Percentiles rank a stretch among this genome's conserved stretches.
These are phyloP conservation scores for Plasmodium sp. DNA, from an alignment of 169 alveolate species.

Conservation along the genomic window DNA sequence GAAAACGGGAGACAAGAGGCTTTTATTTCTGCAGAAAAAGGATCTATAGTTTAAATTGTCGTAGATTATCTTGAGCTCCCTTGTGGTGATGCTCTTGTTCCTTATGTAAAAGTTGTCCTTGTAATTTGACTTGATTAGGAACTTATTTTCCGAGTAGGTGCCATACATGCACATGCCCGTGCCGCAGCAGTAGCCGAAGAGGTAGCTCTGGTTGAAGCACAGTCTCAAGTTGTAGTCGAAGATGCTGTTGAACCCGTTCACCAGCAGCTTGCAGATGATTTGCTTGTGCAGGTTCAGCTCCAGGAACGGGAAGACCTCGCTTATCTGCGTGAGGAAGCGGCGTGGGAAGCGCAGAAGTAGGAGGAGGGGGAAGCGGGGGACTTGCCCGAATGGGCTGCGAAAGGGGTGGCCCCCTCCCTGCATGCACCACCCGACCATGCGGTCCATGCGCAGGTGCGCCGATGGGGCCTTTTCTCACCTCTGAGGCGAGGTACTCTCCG, in stretches of 20 bases:
- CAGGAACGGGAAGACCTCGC: constrained; percentile 72
- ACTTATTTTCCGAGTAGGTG: constrained; percentile 48
- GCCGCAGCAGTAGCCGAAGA: constrained; percentile 63
- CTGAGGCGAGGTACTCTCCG: constrained; percentile 68
- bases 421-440: not conserved
- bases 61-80: constrained; percentile 39
- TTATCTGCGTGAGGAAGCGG: constrained; percentile 10
- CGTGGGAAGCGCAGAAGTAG: not conserved
- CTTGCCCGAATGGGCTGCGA: too few relatives aligned
- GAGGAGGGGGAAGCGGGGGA: not conserved
- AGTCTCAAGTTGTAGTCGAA: constrained; percentile 53
- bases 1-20: constrained; percentile 45
- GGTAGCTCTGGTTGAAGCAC: constrained; percentile 53
- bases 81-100: constrained; percentile 17
- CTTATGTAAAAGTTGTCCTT: constrained; percentile 52
- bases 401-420: not conserved
- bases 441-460: not conserved
- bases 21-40: constrained; percentile 61
- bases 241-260: constrained; percentile 71
- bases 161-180: constrained; percentile 67
- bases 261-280: constrained; percentile 57
- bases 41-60: constrained; percentile 69
- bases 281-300: constrained; percentile 75
- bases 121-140: constrained; percentile 61
- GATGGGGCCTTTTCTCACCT: constrained; percentile 3